Evolutionary conservation across 1,284 basidiomycete genomes (phyloP), one percentile per base, ranked within the genome.

Genomic region (Testicularia cyperi): DNA sequence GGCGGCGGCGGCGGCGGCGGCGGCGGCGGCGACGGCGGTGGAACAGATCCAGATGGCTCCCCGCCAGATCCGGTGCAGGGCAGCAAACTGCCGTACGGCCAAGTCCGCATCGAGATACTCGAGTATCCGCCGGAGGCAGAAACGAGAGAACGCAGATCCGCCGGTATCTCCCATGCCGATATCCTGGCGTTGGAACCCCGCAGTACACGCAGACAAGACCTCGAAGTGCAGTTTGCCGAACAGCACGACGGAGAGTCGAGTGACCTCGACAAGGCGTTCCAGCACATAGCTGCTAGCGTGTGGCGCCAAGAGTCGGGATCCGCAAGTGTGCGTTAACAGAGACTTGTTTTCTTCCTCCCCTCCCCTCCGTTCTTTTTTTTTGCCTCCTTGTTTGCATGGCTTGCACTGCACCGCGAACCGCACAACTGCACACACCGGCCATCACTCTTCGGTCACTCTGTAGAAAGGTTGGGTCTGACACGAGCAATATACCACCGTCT

Each of bases 181-280:
- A 37, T 52, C 13, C 41, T 37, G 29, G 53, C 58, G 24, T 36
- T 62, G 0, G 39, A 44, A 16, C 52, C 58, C 14, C 16, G 27
- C 2, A 16, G 38, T 5, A 42, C 30, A 24, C 21, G 53, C 7
- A 29, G 58, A 14, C 16, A 56, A 27, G 58, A 62, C 51, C 41
- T 62, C 24, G 58, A 62, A 36, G 33, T 38, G 12, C 23, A 44
- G 14, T 62, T 52, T 24, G 40, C 48, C 4, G 44, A 42, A n/a
- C 29, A 46, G 14, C 27, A 42, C 24, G 58, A 62, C 16, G 58
- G 58, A n/a, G 58, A 62, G 32, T 41, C 41, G 10, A 27, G 44
- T 23, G 58, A 62, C 10, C 47, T 62, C 47, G 52, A 62, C 35
- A 35, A 56, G n/a, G 58, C 58, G 1, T 56, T 62, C 31, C 34